phyloP scores from a whole-genome alignment of 768 basidiomycete genomes.

The Leccinum rimulosum region DNA sequence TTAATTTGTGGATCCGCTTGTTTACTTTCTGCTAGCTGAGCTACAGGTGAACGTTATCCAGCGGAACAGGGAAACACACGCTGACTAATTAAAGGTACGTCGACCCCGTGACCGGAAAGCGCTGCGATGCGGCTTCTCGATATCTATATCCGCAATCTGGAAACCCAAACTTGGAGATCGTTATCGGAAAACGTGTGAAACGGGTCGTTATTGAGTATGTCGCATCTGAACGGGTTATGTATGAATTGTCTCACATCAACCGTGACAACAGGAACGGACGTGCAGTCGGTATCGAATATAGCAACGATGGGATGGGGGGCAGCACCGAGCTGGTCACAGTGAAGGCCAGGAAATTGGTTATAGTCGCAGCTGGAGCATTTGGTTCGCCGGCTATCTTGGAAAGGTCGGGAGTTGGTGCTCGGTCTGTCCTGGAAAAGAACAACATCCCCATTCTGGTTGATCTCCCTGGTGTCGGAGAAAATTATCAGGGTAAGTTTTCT shows the following conservation, averaged over 20 bases:
- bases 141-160: conserved; percentile 35
- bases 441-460: conserved; percentile 38
- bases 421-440: conserved; percentile 42
- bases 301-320: conserved; percentile 18
- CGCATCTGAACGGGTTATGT: not conserved
- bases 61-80: not conserved
- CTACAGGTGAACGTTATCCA: conserved; percentile 8
- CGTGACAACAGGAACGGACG: conserved; percentile 25
- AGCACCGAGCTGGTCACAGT: conserved; percentile 15
- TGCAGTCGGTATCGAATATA: conserved; percentile 38
- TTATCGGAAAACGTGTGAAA: conserved; percentile 21
- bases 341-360: conserved; percentile 37
- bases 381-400: conserved; percentile 57
- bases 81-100: conserved; percentile 44
- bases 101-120: conserved; percentile 38
- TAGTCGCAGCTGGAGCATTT: conserved; percentile 51
- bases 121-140: conserved; percentile 31
- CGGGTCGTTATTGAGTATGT: not conserved
- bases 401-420: conserved; percentile 65
- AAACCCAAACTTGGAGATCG: conserved; percentile 28
- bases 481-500: conserved; percentile 41
- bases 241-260: not conserved
- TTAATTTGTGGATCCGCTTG: not conserved
- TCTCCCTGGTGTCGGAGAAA: not conserved
- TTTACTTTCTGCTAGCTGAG: conserved; percentile 7